Conservation (phyloP, 768 basidiomycete species). For the Mycena sanguinolenta region DNA sequence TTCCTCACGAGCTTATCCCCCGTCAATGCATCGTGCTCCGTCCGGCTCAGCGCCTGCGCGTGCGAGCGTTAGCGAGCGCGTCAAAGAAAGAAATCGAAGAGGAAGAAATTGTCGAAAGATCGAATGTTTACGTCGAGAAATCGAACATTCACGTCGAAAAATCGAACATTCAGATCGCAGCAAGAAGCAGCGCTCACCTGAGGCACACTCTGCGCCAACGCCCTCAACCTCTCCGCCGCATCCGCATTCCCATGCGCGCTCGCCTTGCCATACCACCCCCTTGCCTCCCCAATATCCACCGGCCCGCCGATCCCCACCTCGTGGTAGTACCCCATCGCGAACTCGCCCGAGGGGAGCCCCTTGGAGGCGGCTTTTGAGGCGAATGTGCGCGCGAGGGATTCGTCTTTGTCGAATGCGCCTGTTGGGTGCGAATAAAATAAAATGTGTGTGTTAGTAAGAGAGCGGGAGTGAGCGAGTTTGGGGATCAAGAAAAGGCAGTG, state of each 20-base stretch:
- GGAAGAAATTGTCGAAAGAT: not conserved
- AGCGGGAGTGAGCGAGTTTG: too few species aligned
- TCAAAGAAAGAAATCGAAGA: not conserved
- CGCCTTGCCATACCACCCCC: constrained; percentile 86
- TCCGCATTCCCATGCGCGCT: constrained; percentile 84
- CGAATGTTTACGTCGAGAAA: too few species aligned
- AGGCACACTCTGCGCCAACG: constrained; percentile 72
- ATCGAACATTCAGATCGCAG: too few species aligned
- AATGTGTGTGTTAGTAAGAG: too few species aligned
- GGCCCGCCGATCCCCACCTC: constrained; percentile 91
- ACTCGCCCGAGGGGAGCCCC: constrained; percentile 86
- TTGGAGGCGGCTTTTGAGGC: constrained; percentile 88
- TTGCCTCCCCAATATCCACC: constrained; percentile 71
- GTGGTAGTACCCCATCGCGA: constrained; percentile 95
- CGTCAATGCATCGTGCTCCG: constrained; percentile 85
- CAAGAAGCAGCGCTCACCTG: constrained; percentile 42
- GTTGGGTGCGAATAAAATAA: too few species aligned
- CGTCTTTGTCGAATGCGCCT: constrained; percentile 79
- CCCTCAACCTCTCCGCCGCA: constrained; percentile 79
- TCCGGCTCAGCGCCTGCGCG: constrained; percentile 68
- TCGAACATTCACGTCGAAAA: too few species aligned
- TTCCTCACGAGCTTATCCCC: constrained; percentile 86
- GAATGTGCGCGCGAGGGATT: constrained; percentile 86
- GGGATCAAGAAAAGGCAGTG: too few species aligned
- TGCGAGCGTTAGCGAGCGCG: not conserved